Conservation (phyloP, 352 stramenopile species). For the Phytophthora ohioensis region DNA sequence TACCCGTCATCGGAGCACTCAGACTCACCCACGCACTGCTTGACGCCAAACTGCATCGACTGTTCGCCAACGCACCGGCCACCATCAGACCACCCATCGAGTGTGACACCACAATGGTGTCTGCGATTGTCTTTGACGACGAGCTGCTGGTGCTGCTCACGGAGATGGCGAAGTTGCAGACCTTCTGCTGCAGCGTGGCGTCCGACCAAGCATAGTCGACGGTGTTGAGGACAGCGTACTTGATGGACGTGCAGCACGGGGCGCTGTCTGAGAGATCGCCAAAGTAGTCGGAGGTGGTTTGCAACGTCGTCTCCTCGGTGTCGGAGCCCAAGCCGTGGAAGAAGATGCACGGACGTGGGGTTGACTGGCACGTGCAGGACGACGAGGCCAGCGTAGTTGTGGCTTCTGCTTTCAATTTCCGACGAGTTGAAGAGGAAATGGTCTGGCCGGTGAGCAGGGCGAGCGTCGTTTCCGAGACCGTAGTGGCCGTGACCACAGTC, state of each 20-base stretch:
- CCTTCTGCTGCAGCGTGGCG: slow-evolving; percentile 37
- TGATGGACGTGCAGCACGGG: slow-evolving; percentile 45
- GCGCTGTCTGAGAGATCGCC: slow-evolving; percentile 37
- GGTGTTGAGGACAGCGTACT: slow-evolving; percentile 47
- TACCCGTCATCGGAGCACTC: slow-evolving; percentile 48
- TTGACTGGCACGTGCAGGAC: slow-evolving; percentile 33
- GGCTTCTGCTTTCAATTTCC: slow-evolving; percentile 21
- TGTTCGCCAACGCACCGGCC: slow-evolving; percentile 43
- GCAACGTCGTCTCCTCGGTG: slow-evolving; percentile 25
- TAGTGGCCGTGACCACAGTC: slow-evolving; percentile 14
- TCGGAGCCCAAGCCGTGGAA: slow-evolving; percentile 40
- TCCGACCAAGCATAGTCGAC: slow-evolving; percentile 38
- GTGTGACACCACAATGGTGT: slow-evolving; percentile 49
- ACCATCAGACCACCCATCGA: slow-evolving; percentile 53
- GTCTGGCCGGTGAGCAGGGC: slow-evolving; percentile 29
- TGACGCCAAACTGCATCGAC: slow-evolving; percentile 47
- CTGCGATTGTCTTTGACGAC: slow-evolving; percentile 29
- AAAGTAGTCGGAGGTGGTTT: slow-evolving; percentile 37
- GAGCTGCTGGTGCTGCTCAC: slow-evolving; percentile 34
- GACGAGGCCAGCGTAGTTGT: slow-evolving; percentile 26
- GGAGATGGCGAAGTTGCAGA: slow-evolving; percentile 40
- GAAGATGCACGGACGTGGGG: slow-evolving; percentile 44
- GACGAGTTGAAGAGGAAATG: slow-evolving; percentile 9
- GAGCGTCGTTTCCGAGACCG: slow-evolving; percentile 27
- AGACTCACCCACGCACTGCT: slow-evolving; percentile 43